Base-by-base conservation (phyloP, 306 rosid genomes). In the Rosa multiflora region DNA sequence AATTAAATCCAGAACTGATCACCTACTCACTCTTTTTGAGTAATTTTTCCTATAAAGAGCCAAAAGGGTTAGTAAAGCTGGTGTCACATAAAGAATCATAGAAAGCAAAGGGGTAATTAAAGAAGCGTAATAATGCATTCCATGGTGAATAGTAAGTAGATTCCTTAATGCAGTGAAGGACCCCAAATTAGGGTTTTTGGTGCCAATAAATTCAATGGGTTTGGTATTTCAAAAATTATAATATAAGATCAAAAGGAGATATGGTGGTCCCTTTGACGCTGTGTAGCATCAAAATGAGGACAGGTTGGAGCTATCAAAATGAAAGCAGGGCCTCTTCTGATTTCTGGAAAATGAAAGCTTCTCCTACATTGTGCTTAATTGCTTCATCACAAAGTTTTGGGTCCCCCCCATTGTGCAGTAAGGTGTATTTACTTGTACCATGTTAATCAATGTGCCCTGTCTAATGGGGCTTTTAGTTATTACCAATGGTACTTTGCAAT, bases 41-140 rank as follows among this genome's bases (percentile, higher is more conserved):
- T n/a, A 73, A 44, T 59, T 76, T 64, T 63, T 68, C 79, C 75
- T 73, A 77, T 77, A 73, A 70, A 32, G 76, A 67, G n/a, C 62
- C 72, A 76, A 76, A 76, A 17, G 55, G 78, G 80, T 73, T 20
- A 77, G 85, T 82, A 87, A 84, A 73, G 88, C 83, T 85, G 88
- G 39, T 55, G 46, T 75, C 81, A 23, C 70, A 75, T 49, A 73
- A 86, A 88, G 77, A 84, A 80, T 37, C 23, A 61, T 71, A 78
- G 83, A 84, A 66, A 37, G 70, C 46, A 15, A 62, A 43, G 37
- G 9, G 15, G 29, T 52, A 42, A n/a, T 37, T 18, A n/a, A 35
- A 12, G 5, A 70, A 61, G 18, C 40, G 72, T 39, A 40, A 67
- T 67, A 67, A 84, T 83, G 81, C 67, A 76, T 72, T 73, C 83